A percentile compares a stretch with the other conserved stretches of the same genome.
These are phyloP conservation scores for Cladosporium cucumerinum DNA, from an alignment of 2,329 filamentous ascomycete species.

Conservation along the genomic window DNA sequence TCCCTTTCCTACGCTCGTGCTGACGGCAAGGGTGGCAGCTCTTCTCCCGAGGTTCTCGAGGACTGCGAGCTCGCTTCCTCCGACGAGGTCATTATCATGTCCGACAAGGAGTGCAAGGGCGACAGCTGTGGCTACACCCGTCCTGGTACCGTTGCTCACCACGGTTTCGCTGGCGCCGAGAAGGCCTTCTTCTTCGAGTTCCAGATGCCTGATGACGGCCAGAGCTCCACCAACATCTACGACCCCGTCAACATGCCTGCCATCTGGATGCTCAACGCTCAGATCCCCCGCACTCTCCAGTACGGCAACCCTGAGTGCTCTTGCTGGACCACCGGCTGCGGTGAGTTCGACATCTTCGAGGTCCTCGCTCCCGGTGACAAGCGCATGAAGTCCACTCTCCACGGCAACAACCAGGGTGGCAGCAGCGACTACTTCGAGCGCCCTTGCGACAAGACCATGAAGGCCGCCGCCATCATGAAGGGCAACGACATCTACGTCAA, in stretches of 20 bases:
- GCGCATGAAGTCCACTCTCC: slow-evolving; percentile 68
- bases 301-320: slow-evolving; percentile 63
- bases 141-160: slow-evolving; percentile 43
- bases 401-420: slow-evolving; percentile 60
- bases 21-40: slow-evolving; percentile 46
- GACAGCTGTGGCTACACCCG: slow-evolving; percentile 41
- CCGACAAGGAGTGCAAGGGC: slow-evolving; percentile 47
- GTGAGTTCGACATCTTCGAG: slow-evolving; percentile 74
- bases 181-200: slow-evolving; percentile 75
- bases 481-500: slow-evolving; percentile 56
- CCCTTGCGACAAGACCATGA: slow-evolving; percentile 58
- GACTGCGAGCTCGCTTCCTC: slow-evolving; percentile 50
- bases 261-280: slow-evolving; percentile 71
- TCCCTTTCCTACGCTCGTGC: slow-evolving; percentile 55
- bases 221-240: slow-evolving; percentile 39
- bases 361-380: slow-evolving; percentile 62
- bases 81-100: slow-evolving; percentile 52
- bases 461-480: slow-evolving; percentile 62
- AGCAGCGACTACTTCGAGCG: slow-evolving; percentile 70
- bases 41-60: slow-evolving; percentile 49
- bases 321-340: slow-evolving; percentile 69
- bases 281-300: slow-evolving; percentile 67
- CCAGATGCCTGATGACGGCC: slow-evolving; percentile 63
- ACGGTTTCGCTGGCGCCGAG: slow-evolving; percentile 67
- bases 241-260: slow-evolving; percentile 63